A percentile compares a stretch with the other conserved stretches of the same genome.
Conservation (phyloP, 331 rosid species). For the Ulmus americana region DNA sequence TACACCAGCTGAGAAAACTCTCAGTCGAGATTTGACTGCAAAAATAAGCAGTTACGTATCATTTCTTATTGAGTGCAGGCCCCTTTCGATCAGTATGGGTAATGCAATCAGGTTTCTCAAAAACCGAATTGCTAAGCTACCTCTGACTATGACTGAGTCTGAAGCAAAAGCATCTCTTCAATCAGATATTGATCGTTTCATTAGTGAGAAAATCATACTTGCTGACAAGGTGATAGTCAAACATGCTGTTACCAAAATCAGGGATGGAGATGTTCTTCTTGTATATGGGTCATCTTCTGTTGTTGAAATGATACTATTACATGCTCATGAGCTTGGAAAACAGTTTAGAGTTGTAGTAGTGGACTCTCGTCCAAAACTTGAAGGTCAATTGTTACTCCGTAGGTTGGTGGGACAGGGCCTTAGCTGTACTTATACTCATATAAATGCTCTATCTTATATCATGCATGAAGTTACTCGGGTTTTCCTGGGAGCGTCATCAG, state of each 20-base stretch:
- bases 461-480: conserved; percentile 85
- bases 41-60: conserved; percentile 75
- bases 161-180: conserved; percentile 65
- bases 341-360: conserved; percentile 68
- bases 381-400: conserved; percentile 63
- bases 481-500: conserved; percentile 77
- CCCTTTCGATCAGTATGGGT: conserved; percentile 92
- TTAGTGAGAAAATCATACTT: conserved; percentile 67
- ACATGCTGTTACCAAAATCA: conserved; percentile 80
- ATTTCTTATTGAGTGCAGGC: conserved; percentile 72
- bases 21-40: conserved; percentile 69
- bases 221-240: conserved; percentile 79
- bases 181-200: conserved; percentile 63
- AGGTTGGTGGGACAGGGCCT: conserved; percentile 83
- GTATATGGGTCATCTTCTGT: conserved; percentile 67
- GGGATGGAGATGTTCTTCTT: conserved; percentile 89
- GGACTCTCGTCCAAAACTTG: conserved; percentile 84
- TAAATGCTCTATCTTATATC: conserved; percentile 71
- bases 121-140: conserved; percentile 63
- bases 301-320: conserved; percentile 61
- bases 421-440: conserved; percentile 71
- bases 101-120: conserved; percentile 80
- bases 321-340: conserved; percentile 77
- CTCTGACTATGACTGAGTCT: conserved; percentile 53
- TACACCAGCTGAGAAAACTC: conserved; percentile 55